phyloP scores from a whole-genome alignment of 2,329 filamentous ascomycete genomes.

The Pezicula radicicola region DNA sequence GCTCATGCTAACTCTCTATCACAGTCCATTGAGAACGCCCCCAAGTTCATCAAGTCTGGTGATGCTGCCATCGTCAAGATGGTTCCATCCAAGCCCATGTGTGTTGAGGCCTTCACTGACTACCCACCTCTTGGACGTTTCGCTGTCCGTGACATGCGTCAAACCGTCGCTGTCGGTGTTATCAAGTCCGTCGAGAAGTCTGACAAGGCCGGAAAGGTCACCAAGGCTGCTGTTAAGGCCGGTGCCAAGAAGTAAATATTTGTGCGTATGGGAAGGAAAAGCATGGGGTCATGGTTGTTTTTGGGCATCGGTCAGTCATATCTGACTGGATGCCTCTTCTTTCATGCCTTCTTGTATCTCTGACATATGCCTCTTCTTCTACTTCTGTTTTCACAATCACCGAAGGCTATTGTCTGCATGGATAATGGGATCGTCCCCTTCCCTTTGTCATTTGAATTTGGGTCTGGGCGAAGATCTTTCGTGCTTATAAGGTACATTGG shows the following conservation, averaged over 20 bases:
- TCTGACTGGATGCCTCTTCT: background rate
- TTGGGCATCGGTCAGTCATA: background rate
- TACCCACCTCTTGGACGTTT: conserved; percentile 99
- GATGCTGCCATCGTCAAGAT: conserved; percentile 99
- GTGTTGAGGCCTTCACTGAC: conserved; percentile 99
- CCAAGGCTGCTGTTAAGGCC: conserved; percentile 36
- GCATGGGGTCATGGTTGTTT: background rate
- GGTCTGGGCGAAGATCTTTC: background rate
- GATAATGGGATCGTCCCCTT: background rate
- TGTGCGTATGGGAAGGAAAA: background rate
- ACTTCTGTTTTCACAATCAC: background rate
- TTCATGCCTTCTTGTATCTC: conserved; percentile 2
- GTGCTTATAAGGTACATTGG: background rate
- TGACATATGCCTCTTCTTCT: background rate
- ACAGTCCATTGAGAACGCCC: conserved; percentile 74
- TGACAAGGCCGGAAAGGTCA: conserved; percentile 22
- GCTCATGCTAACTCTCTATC: too few relatives aligned
- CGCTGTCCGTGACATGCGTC: conserved; percentile 98
- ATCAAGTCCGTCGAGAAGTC: conserved; percentile 3
- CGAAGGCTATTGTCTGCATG: background rate
- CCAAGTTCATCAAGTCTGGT: conserved; percentile 99
- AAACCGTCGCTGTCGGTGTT: conserved; percentile 89
- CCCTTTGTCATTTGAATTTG: background rate
- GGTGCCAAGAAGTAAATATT: conserved; percentile 32
- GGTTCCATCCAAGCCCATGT: conserved; percentile 99